Conservation (phyloP, 805 yeast species). For the Starmerella ratchasimensis region DNA sequence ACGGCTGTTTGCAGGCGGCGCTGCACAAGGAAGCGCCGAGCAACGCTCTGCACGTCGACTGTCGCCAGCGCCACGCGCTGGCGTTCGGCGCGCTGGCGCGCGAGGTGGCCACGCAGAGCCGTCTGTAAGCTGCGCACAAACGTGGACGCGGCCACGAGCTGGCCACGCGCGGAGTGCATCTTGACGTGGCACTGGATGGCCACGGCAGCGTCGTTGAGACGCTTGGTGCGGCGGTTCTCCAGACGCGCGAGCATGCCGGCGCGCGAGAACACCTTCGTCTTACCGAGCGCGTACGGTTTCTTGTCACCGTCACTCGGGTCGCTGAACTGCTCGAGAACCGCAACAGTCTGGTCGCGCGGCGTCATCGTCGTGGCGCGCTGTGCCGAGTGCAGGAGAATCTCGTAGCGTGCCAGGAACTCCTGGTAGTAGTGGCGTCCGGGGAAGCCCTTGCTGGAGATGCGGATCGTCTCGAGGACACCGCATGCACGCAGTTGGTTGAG, state of each 20-base stretch:
- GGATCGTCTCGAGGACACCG: conserved; percentile 93
- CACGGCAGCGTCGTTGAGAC: conserved; percentile 63
- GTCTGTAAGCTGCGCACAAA: conserved; percentile 49
- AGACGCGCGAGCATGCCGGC: conserved; percentile 92
- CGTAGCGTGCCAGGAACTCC: conserved; percentile 82
- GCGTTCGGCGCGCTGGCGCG: conserved; percentile 43
- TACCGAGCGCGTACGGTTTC: conserved; percentile 42
- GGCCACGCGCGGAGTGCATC: conserved; percentile 46
- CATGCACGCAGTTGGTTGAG: conserved; percentile 91
- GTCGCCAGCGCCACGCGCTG: conserved; percentile 46
- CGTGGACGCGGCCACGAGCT: conserved; percentile 40
- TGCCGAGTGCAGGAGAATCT: conserved; percentile 60
- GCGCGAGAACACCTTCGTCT: conserved; percentile 85
- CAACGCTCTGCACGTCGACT: conserved; percentile 53
- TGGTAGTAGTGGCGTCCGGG: conserved; percentile 93
- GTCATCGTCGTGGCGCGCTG: conserved; percentile 41
- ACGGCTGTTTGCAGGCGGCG: conserved; percentile 40
- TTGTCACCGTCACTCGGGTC: conserved; percentile 30
- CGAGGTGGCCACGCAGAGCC: conserved; percentile 46
- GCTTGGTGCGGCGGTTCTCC: conserved; percentile 72
- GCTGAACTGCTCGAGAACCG: conserved; percentile 50
- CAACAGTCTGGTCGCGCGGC: conserved; percentile 50
- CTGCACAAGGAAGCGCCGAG: conserved; percentile 32
- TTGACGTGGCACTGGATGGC: conserved; percentile 74
- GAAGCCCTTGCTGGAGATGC: conserved; percentile 95